Evolutionary conservation across 768 basidiomycete genomes (phyloP).

Genomic region (Lyophyllum semitale): DNA sequence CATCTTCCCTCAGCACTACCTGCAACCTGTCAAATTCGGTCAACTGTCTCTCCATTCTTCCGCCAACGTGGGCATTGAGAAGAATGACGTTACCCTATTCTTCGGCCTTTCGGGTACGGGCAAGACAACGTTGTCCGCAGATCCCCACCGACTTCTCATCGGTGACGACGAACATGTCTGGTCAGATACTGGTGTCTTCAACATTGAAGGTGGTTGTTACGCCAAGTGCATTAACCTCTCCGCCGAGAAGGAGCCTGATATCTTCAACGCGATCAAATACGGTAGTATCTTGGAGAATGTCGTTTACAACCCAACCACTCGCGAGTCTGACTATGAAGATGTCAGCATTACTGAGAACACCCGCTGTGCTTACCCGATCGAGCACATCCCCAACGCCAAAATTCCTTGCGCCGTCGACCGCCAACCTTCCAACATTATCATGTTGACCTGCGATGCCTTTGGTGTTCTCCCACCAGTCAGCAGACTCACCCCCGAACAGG

Average conservation of each 20-base stretch:
- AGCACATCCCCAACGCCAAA: slow-evolving; percentile 92
- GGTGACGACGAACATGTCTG: slow-evolving; percentile 99
- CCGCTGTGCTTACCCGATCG: slow-evolving; percentile 98
- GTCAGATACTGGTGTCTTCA: slow-evolving; percentile 98
- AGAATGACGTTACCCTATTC: slow-evolving; percentile 95
- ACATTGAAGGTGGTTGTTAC: slow-evolving; percentile 99
- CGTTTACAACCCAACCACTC: slow-evolving; percentile 85
- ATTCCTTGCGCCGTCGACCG: slow-evolving; percentile 87
- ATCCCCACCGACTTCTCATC: slow-evolving; percentile 90
- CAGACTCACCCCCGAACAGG: slow-evolving; percentile 90
- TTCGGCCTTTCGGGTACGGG: slow-evolving; percentile 98
- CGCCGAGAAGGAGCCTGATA: slow-evolving; percentile 97
- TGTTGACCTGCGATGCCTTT: slow-evolving; percentile 97
- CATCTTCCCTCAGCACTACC: slow-evolving; percentile 69
- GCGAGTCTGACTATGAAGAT: slow-evolving; percentile 93
- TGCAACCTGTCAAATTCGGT: slow-evolving; percentile 98
- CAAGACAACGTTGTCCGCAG: slow-evolving; percentile 97
- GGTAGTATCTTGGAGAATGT: slow-evolving; percentile 99
- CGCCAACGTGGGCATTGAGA: slow-evolving; percentile 90
- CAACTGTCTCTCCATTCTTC: slow-evolving; percentile 98
- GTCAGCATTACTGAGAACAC: slow-evolving; percentile 98
- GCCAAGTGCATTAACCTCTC: slow-evolving; percentile 98
- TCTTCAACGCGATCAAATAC: slow-evolving; percentile 91
- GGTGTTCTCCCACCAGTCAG: slow-evolving; percentile 97
- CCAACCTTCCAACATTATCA: slow-evolving; percentile 94